Evolutionary conservation across 2,329 filamentous ascomycete species (phyloP), one percentile per base, ranked within the genome.

Genomic region (Fusarium caatingaense): DNA sequence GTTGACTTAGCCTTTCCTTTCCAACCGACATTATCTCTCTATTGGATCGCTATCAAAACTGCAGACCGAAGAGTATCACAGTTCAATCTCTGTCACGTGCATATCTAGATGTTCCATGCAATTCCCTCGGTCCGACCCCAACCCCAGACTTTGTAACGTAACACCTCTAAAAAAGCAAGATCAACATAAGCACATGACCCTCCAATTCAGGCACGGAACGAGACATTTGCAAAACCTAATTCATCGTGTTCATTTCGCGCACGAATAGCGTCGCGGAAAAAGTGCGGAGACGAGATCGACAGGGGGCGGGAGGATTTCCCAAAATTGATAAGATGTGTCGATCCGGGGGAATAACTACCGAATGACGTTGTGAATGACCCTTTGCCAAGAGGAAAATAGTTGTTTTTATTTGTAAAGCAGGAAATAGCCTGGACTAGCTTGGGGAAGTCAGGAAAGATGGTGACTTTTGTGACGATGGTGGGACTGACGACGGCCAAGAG

Each of bases 281-380:
- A 41, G 21, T 56, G 66, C 60, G 60, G 66, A 69, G 56, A 28
- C 49, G 15, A 32, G 59, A 56, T 32, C 21, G 37, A 44, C 61
- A 69, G 51, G 66, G 66, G 63, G 42, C 66, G 56, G 61, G 20
- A 23, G 23, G 11, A 18, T 34, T 47, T 20, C 66, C 61, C 13
- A 58, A 41, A 67, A 57, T 4, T 46, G 66, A 32, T 20, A 30
- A 4, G 18, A 51, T 34, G 2, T 41, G 66, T n/a, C n/a, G 66
- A 67, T 67, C 58, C 61, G 61, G 47, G 56, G 41, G 32, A 49
- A 28, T 48, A 66, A 66, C 34, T 66, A 28, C 63, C 63, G 61
- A 66, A 66, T 66, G 63, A 66, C 61, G 61, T 66, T 13, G 37
- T 15, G 6, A 49, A 48, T 20, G 15, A 6, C 41, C 42, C 23